These are phyloP conservation scores for Physocladia obscura DNA, from an alignment of 192 early-diverging fungal species.

Conservation along the genomic window DNA sequence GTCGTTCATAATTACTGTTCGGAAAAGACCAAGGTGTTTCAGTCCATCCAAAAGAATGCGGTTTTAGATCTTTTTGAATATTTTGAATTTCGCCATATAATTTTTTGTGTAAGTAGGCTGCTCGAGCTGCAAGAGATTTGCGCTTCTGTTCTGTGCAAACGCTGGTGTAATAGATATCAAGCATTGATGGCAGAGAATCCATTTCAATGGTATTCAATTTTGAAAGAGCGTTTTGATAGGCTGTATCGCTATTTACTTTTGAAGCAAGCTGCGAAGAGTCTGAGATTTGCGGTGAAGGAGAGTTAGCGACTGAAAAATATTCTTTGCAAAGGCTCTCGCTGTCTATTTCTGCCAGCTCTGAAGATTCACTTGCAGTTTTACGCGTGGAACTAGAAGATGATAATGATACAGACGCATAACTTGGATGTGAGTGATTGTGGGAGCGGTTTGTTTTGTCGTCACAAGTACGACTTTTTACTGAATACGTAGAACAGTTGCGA, in stretches of 20 bases:
- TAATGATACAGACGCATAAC: too few relatives aligned
- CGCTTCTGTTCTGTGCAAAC: conserved; percentile 1
- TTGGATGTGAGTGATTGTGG: too few relatives aligned
- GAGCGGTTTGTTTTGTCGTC: too few relatives aligned
- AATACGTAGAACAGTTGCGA: too few relatives aligned
- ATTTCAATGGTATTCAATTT: background rate
- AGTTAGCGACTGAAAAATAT: too few relatives aligned
- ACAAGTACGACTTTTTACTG: too few relatives aligned
- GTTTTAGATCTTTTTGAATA: background rate
- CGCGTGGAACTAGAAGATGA: too few relatives aligned
- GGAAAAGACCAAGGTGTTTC: conserved; percentile 19
- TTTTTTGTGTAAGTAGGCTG: conserved; percentile 1
- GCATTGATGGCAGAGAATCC: background rate
- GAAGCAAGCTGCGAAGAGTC: too few relatives aligned
- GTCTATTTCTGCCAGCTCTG: too few relatives aligned
- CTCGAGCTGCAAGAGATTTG: conserved; percentile 16
- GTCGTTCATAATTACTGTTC: background rate
- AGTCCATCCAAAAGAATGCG: conserved; percentile 15
- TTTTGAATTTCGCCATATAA: background rate
- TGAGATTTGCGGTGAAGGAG: too few relatives aligned
- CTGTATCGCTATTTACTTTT: background rate
- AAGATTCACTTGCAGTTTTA: too few relatives aligned
- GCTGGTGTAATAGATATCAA: background rate
- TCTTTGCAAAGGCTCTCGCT: too few relatives aligned
- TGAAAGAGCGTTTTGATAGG: background rate